Base-by-base conservation (phyloP, 768 basidiomycete species). In the Termitomyces eurrhizus region DNA sequence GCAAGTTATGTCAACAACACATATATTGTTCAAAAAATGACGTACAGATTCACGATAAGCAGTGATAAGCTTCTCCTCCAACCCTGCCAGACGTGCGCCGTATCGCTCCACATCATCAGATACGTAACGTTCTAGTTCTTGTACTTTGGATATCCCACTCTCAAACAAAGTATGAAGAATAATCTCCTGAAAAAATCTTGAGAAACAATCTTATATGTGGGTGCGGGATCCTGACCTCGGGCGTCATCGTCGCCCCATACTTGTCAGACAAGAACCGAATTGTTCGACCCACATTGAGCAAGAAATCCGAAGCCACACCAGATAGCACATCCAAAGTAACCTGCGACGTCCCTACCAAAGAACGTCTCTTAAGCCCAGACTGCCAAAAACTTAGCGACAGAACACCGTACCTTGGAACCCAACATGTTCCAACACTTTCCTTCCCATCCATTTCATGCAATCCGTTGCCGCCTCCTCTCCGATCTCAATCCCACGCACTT, bases 151-250 rank as follows among this genome's bases (percentile, higher is more conserved):
- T 7, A 83, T 85, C 5, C 95, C 95, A 61, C 90, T 92, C 74
- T 97, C 93, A 65, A 95, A 92, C 18, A 98, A 76, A 0, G 93
- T 90, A 70, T 96, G 93, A 2, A 95, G 80, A 41, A 96, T 87
- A 37, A 97, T 95, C 86, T 96, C 93, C 93, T 96, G 60, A 37
- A 41, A 12, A 18, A 18, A 29, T 29, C 60, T 44, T 57, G 46
- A 59, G 51, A 66, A 60, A 39, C 16, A 29, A 45, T 24, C 24
- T 14, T 7, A 32, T n/a, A 44, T 32, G 11, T 3, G 16, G 33
- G n/a, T 29, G 8, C 52, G 24, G 50, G 29, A 24, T n/a, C 68
- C 82, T 59, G 58, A 95, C 95, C 84, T 97, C 94, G 0, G 93
- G 70, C 1, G 88, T 85, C 92, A 98, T 94, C 26, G 81, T 83